Base-by-base conservation (phyloP, 768 basidiomycete species). In the Lenzites betulinus region DNA sequence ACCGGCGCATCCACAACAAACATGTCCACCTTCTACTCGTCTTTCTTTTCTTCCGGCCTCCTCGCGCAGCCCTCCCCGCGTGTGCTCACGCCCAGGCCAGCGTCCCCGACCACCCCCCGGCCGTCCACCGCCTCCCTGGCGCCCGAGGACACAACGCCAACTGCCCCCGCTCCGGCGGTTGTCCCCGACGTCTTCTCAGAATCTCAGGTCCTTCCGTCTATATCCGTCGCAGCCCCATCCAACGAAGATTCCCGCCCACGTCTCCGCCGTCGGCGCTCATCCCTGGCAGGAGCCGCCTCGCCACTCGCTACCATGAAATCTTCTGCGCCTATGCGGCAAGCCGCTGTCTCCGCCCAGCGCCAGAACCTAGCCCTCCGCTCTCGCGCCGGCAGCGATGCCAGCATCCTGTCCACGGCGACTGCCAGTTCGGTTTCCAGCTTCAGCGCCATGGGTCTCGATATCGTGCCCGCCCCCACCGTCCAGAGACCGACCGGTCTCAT, bases 41-140 rank as follows among this genome's bases (percentile, higher is more conserved):
- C 83, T 8, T 85, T 89, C 66, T 89, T 89, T 73, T 85, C 87
- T 33, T 87, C 87, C 41, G 88, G 88, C 22, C 79, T 89, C 36
- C 82, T 88, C 38, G 87, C 87, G 15, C 76, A 82, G 5, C 76
- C 75, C 43, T 63, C 63, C 23, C 65, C 60, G 52, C 47, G 43
- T 28, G 41, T 60, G 18, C 30, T 43, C 20, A 50, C 69, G 12
- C 65, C 58, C 28, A 64, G 60, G 49, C 66, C 70, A 28, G 64
- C 58, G 51, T 63, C 70, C 44, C 69, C 69, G 22, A 59, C 63
- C 46, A 66, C 72, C 9, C 69, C 65, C 42, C 68, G 66, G 51
- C 65, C 71, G 13, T 56, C 63, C 38, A 46, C 62, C 16, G 15
- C 62, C 72, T 25, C 68, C 70, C 0, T 71, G 72, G 46, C 54